Conservation (phyloP, 257 asterid genomes). For the Ligustrum vulgare region DNA sequence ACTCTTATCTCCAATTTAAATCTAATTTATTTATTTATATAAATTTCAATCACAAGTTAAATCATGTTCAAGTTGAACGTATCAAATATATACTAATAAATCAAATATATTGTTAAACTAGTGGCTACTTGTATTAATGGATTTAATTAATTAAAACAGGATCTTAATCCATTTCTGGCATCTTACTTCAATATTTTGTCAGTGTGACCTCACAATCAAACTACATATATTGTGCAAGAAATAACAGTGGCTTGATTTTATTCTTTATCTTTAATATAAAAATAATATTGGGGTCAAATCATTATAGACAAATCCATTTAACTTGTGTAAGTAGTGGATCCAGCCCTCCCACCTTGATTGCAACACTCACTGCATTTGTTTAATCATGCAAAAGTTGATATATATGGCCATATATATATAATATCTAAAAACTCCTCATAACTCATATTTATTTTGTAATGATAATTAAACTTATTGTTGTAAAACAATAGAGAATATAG, state of each 20-base stretch:
- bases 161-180: not conserved
- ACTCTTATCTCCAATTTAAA: too few species aligned
- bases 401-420: not conserved
- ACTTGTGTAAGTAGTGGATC: not conserved
- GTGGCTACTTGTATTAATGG: not conserved
- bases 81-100: too few species aligned
- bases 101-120: not conserved
- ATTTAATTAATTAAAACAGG: not conserved
- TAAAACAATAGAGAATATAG: too few species aligned
- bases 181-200: slow-evolving; percentile 33
- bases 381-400: not conserved
- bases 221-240: not conserved
- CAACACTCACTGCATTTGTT: not conserved
- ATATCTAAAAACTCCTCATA: too few species aligned
- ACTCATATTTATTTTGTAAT: too few species aligned
- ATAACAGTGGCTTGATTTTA: not conserved
- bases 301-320: slow-evolving; percentile 15
- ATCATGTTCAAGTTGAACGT: too few species aligned
- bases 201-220: slow-evolving; percentile 25
- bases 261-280: not conserved
- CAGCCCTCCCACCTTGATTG: not conserved
- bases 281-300: slow-evolving; percentile 16
- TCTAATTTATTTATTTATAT: too few species aligned
- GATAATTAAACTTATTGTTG: too few species aligned
- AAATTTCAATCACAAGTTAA: too few species aligned